phyloP scores from a whole-genome alignment of 1,139 yeast species.

The Hanseniaspora sp. region DNA sequence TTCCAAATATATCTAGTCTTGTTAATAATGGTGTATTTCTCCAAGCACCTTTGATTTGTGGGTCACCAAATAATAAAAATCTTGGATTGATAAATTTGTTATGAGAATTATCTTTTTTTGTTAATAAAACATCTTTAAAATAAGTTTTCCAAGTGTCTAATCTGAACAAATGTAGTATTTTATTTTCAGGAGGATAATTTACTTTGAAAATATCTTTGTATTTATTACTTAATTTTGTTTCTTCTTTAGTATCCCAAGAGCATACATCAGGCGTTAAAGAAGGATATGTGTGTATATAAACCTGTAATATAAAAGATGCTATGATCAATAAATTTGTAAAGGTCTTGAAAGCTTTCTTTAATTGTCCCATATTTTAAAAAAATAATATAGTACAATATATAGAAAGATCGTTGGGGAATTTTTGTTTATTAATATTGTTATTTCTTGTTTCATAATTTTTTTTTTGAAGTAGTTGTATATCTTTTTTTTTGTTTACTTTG shows the following conservation, averaged over 20 bases:
- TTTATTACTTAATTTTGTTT: conserved; percentile 6
- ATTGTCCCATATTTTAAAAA: not conserved
- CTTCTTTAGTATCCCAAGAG: conserved; percentile 38
- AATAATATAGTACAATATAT: too few species aligned
- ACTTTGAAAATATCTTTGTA: conserved; percentile 20
- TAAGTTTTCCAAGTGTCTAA: conserved; percentile 19
- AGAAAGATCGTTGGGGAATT: too few species aligned
- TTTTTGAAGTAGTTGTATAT: too few species aligned
- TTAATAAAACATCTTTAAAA: conserved; percentile 23
- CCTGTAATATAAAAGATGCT: conserved; percentile 39
- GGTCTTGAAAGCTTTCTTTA: conserved; percentile 9
- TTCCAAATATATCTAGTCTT: conserved; percentile 72
- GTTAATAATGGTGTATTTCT: conserved; percentile 59
- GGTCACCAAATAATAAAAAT: conserved; percentile 82
- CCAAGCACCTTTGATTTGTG: conserved; percentile 87
- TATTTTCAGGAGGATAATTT: not conserved
- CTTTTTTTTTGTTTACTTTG: too few species aligned
- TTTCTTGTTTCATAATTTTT: too few species aligned
- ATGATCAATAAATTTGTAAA: conserved; percentile 27
- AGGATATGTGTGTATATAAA: conserved; percentile 65
- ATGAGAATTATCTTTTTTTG: conserved; percentile 20
- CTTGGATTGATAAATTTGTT: conserved; percentile 29
- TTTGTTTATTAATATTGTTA: too few species aligned
- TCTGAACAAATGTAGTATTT: not conserved
- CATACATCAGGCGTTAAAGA: conserved; percentile 44